phyloP scores from a whole-genome alignment of 2,329 filamentous ascomycete genomes.

The Helotiales sp. region DNA sequence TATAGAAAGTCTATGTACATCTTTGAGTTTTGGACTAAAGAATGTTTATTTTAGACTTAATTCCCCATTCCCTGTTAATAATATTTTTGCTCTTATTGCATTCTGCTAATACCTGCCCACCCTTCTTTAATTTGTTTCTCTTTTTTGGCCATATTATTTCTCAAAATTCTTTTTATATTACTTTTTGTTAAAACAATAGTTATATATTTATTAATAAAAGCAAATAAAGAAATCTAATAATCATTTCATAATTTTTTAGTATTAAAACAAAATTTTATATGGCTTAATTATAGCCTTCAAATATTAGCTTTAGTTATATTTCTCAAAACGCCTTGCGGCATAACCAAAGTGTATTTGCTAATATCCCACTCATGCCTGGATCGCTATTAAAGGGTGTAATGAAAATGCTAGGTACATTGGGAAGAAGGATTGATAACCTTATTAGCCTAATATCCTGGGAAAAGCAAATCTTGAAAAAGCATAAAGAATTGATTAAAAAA shows the following conservation, averaged over 20 bases:
- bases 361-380: too few species aligned
- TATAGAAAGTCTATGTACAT: neutral
- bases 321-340: neutral
- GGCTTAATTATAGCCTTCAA: neutral
- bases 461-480: conserved; percentile 84
- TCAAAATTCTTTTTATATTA: neutral
- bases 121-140: neutral
- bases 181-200: neutral
- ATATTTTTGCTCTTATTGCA: neutral
- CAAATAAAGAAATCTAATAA: neutral
- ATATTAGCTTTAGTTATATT: neutral
- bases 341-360: too few species aligned
- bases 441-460: conserved; percentile 52
- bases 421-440: too few species aligned
- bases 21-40: neutral
- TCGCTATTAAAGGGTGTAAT: too few species aligned
- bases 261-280: neutral
- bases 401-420: too few species aligned
- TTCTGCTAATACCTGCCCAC: neutral
- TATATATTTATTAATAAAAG: neutral
- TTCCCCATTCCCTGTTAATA: neutral
- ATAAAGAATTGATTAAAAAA: conserved; percentile 80
- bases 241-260: neutral
- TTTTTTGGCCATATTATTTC: neutral
- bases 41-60: neutral